A percentile compares a stretch with the other conserved stretches of the same genome.
phyloP scores from a whole-genome alignment of 352 stramenopile species.

The Phytophthora meadii region DNA sequence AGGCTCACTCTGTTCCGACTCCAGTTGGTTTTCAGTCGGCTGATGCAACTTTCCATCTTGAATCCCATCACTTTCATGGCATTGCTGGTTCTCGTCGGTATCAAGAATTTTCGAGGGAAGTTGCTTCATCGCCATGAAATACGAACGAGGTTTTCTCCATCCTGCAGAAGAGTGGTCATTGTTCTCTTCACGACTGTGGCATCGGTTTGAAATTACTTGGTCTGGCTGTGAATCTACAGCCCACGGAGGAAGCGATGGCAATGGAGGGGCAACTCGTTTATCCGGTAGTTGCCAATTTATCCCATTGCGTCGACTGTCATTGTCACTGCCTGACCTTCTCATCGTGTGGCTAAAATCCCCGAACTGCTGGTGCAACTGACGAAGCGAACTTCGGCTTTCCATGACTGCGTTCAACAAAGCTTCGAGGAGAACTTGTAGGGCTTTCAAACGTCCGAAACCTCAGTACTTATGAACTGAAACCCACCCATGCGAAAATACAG shows the following conservation, averaged over 20 bases:
- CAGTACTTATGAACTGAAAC: not conserved
- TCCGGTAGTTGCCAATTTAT: conserved; percentile 36
- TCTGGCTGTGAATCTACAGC: conserved; percentile 11
- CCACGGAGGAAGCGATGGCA: conserved; percentile 64
- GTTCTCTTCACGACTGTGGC: conserved; percentile 31
- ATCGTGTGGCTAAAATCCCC: conserved; percentile 26
- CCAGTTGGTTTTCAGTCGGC: conserved; percentile 31
- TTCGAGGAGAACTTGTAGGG: not conserved
- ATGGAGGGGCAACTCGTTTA: conserved; percentile 38
- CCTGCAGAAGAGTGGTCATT: conserved; percentile 6
- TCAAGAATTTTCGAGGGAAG: conserved; percentile 17
- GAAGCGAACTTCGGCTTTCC: conserved; percentile 55
- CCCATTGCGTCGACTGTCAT: conserved; percentile 11
- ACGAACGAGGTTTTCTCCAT: conserved; percentile 58
- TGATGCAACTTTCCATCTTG: not conserved
- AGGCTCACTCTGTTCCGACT: conserved; percentile 14
- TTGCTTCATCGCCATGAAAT: conserved; percentile 62
- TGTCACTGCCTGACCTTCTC: conserved; percentile 4
- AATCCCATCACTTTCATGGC: conserved; percentile 23
- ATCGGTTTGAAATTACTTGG: not conserved
- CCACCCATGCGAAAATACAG: conserved; percentile 7
- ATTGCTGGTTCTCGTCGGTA: conserved; percentile 18
- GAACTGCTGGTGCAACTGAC: conserved; percentile 54
- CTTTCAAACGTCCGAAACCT: not conserved
- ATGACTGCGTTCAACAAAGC: conserved; percentile 22